phyloP scores from a whole-genome alignment of 257 asterid species.

The Solanum appendiculatum region DNA sequence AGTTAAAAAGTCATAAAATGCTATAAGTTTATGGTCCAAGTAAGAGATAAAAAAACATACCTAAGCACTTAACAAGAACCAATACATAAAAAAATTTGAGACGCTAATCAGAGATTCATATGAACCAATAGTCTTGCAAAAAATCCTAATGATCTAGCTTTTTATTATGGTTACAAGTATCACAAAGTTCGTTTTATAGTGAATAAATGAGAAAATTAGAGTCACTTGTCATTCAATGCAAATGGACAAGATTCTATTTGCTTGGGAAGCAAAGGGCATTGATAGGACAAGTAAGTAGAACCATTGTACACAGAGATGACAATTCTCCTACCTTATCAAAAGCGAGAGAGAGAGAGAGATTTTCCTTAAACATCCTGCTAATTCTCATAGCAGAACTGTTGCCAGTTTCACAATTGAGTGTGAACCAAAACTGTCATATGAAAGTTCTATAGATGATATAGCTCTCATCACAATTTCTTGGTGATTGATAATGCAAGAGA shows the following conservation, averaged over 20 bases:
- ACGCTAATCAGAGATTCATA: neutral
- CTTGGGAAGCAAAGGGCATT: neutral
- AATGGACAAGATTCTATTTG: neutral
- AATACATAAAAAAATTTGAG: neutral
- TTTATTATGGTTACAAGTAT: neutral
- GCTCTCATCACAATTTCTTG: neutral
- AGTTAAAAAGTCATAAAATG: neutral
- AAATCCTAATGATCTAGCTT: neutral
- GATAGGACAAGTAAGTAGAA: neutral
- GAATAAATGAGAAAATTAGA: neutral
- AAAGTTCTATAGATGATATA: neutral
- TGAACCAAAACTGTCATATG: neutral
- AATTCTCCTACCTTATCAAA: neutral
- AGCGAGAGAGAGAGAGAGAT: neutral
- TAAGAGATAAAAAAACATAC: neutral
- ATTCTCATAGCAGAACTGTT: neutral
- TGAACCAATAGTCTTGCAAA: neutral
- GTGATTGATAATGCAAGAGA: neutral
- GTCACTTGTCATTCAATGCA: neutral
- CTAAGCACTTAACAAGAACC: neutral
- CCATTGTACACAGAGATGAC: neutral
- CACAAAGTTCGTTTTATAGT: neutral
- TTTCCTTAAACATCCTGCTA: neutral
- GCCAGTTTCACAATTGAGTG: neutral
- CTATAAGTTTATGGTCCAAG: neutral